Conservation (phyloP, 345 rosid genomes). For the Adansonia digitata region DNA sequence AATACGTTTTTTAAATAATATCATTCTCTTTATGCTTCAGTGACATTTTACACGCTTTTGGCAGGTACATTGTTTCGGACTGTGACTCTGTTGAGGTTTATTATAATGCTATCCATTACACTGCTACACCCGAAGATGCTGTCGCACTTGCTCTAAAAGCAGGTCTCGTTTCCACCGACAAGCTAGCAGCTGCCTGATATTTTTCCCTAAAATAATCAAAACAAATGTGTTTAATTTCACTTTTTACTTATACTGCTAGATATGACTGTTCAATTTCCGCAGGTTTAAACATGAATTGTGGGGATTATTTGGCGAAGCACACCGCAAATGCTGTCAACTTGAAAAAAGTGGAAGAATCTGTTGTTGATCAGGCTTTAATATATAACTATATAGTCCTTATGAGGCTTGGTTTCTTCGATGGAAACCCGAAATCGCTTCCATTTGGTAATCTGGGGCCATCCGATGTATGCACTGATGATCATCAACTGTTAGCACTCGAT, state of each 20-base stretch:
- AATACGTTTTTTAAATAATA: too few species aligned
- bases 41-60: not conserved
- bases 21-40: too few species aligned
- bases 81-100: conserved; percentile 57
- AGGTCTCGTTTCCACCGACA: conserved; percentile 14
- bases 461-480: conserved; percentile 38
- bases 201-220: not conserved
- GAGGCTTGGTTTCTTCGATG: conserved; percentile 55
- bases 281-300: conserved; percentile 54
- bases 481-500: conserved; percentile 38
- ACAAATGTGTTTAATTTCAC: not conserved
- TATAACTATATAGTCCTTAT: conserved; percentile 38
- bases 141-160: conserved; percentile 46
- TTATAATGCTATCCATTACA: conserved; percentile 25
- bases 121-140: conserved; percentile 55
- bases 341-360: conserved; percentile 36
- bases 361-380: conserved; percentile 36
- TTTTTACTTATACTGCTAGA: not conserved
- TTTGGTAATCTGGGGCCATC: conserved; percentile 45
- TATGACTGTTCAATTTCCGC: not conserved
- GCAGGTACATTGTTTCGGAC: conserved; percentile 51
- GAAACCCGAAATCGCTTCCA: conserved; percentile 33
- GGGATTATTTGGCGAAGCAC: conserved; percentile 31
- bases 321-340: conserved; percentile 35
- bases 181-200: not conserved